Evolutionary conservation across 1,139 yeast species (phyloP).

Genomic region (Geotrichum bryndzae): DNA sequence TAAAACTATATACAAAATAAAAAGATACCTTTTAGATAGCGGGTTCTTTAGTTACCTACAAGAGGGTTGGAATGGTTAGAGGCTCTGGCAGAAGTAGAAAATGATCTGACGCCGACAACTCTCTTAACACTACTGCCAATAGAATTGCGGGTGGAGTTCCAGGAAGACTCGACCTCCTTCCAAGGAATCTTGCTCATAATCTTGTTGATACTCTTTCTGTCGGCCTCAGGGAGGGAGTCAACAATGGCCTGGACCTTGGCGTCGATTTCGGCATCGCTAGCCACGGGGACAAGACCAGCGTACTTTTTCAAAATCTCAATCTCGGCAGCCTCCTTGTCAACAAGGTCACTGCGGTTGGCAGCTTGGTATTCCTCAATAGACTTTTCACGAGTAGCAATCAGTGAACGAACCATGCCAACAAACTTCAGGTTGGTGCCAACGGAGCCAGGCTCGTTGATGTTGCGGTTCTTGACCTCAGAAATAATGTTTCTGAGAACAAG

Average conservation of each 20-base stretch:
- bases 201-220: constrained; percentile 36
- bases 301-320: constrained; percentile 43
- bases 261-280: constrained; percentile 47
- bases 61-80: constrained; percentile 48
- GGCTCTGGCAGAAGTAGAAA: constrained; percentile 21
- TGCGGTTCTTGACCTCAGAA: constrained; percentile 55
- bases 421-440: constrained; percentile 46
- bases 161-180: constrained; percentile 44
- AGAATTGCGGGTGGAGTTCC: constrained; percentile 46
- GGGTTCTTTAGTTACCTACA: constrained; percentile 35
- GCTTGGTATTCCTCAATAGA: constrained; percentile 48
- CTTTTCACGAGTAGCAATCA: constrained; percentile 49
- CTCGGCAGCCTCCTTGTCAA: constrained; percentile 50
- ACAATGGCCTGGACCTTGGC: constrained; percentile 39
- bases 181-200: constrained; percentile 46
- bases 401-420: constrained; percentile 44
- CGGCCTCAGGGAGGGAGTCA: constrained; percentile 29
- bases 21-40: not conserved
- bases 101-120: constrained; percentile 23
- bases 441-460: constrained; percentile 45
- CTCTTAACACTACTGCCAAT: constrained; percentile 29
- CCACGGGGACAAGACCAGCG: constrained; percentile 44
- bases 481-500: constrained; percentile 53
- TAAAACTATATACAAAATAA: not conserved
- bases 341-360: constrained; percentile 52